phyloP scores from a whole-genome alignment of 2,329 filamentous ascomycete species.

The Trichoderma koningiopsis region DNA sequence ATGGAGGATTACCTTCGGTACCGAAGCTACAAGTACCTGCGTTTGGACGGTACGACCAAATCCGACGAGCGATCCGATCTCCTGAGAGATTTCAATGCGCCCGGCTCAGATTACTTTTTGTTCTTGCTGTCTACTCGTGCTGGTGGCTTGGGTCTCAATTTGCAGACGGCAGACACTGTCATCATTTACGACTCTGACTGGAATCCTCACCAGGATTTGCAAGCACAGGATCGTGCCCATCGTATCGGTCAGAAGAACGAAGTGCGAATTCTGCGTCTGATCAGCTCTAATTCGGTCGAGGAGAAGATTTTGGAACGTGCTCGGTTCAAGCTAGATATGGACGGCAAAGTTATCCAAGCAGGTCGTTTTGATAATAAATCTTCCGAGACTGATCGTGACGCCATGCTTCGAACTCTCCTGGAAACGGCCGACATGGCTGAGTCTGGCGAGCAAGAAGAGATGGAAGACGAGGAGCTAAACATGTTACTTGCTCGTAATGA shows the following conservation, averaged over 20 bases:
- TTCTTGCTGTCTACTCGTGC: conserved; percentile 98
- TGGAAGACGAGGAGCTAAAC: conserved; percentile 98
- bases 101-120: conserved; percentile 91
- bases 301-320: conserved; percentile 98
- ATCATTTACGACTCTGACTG: conserved; percentile 99
- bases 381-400: conserved; percentile 96
- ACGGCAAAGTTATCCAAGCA: conserved; percentile 98
- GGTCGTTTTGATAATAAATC: conserved; percentile 99
- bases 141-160: conserved; percentile 93
- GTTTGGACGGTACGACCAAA: conserved; percentile 95
- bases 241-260: conserved; percentile 99
- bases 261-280: conserved; percentile 91
- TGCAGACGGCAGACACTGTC: conserved; percentile 97
- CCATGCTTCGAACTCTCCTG: conserved; percentile 89
- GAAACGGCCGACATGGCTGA: conserved; percentile 77
- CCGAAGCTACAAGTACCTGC: conserved; percentile 80
- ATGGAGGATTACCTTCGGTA: conserved; percentile 97
- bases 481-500: conserved; percentile 89
- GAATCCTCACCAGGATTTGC: conserved; percentile 99
- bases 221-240: conserved; percentile 99
- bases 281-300: conserved; percentile 95
- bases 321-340: conserved; percentile 98
- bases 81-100: conserved; percentile 84
- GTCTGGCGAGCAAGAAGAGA: conserved; percentile 81
- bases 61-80: conserved; percentile 95